A percentile compares a stretch with the other conserved stretches of the same genome.
phyloP scores from a whole-genome alignment of 75 land plant genomes.

The Pinus taeda region DNA sequence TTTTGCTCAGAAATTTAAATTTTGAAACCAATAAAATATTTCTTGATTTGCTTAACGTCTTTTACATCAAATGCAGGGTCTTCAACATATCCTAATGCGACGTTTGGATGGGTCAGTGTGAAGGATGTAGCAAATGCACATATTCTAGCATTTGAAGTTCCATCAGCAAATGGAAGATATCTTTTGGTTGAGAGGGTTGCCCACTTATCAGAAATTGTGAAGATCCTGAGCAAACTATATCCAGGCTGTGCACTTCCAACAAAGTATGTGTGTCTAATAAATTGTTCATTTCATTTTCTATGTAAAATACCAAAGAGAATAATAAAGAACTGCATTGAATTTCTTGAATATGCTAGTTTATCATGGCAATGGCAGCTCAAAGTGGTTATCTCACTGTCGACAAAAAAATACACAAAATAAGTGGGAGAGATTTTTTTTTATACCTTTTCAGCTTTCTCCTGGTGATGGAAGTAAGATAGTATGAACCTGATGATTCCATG shows the following conservation, averaged over 20 bases:
- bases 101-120: constrained; percentile 19
- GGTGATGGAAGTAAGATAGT: not conserved
- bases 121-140: constrained; percentile 25
- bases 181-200: constrained; percentile 10
- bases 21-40: not conserved
- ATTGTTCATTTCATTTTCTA: not conserved
- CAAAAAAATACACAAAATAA: not conserved
- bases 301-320: not conserved
- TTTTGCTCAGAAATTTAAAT: not conserved
- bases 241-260: constrained; percentile 9
- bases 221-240: constrained; percentile 1
- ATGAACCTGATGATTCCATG: not conserved
- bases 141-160: constrained; percentile 20
- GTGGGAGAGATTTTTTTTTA: not conserved
- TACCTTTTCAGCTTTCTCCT: not conserved
- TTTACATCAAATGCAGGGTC: constrained; percentile 9
- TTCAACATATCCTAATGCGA: constrained; percentile 11
- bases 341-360: not conserved
- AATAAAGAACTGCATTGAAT: not conserved
- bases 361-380: not conserved
- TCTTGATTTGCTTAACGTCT: not conserved
- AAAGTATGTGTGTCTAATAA: constrained; percentile 3
- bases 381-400: not conserved
- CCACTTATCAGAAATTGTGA: constrained; percentile 14
- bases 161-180: constrained; percentile 21